Base-by-base conservation (phyloP, 805 yeast genomes). In the Ogataea naganishii region DNA sequence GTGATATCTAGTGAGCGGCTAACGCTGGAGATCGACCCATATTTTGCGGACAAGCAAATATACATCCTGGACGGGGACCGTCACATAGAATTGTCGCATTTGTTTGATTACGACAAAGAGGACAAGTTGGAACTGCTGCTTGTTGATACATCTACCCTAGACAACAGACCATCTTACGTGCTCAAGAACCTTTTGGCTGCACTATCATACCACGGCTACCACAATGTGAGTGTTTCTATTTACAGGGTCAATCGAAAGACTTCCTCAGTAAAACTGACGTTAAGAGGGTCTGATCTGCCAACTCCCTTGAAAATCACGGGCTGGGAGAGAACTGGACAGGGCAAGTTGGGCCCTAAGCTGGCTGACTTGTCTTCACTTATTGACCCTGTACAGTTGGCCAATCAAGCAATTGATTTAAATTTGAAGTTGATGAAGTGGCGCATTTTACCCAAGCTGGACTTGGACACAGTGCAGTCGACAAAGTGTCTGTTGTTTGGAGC, bases 361-460 rank as follows among this genome's bases (percentile, higher is more conserved):
- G 86, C 94, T 0, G 92, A 94, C 50, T 53, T 92, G 32, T 86
- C 92, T 1, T 58, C 85, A 1, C 60, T 92, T 25, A 73, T 89
- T 21, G 77, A 89, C 49, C 98, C 98, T 0, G 39, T 64, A 9
- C 77, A 80, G 39, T 60, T 92, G 14, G 89, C 96, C 0, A 82
- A 80, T 36, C 97, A 94, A 53, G 89, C 96, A 0, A 88, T 86
- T 5, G 96, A 88, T 51, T 65, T 92, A 33, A 92, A 92, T 48
- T 61, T 92, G 35, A 83, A 84, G 56, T 61, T 92, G 26, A 92
- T 92, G 98, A 85, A 86, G 49, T 92, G 99, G 99, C 67, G 98
- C 41, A 72, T 92, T 12, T 85, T 83, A 0, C 97, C 98, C 0
- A 67, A 74, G 7, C 49, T 92, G 4, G 71, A 92, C 46, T 60